phyloP scores from a whole-genome alignment of 2,329 filamentous ascomycete species.

The Aspergillus glaucus region DNA sequence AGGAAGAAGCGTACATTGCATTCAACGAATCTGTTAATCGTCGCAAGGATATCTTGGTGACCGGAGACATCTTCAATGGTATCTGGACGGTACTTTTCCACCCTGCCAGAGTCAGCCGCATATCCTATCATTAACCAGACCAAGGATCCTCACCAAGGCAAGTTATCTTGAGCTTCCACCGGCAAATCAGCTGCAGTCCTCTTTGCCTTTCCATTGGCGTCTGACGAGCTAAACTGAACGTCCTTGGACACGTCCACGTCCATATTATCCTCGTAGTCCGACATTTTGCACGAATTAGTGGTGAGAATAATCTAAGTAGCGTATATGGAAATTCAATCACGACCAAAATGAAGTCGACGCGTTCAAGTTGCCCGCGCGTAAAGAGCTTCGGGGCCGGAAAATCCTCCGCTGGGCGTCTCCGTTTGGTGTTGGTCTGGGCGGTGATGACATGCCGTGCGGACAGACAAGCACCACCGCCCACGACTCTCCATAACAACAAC shows the following conservation, averaged over 20 bases:
- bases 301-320: background rate
- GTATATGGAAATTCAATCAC: background rate
- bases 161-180: conserved; percentile 83
- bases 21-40: conserved; percentile 96
- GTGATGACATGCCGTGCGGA: conserved; percentile 21
- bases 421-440: conserved; percentile 1
- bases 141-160: conserved; percentile 66
- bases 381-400: conserved; percentile 37
- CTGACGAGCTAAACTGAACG: conserved; percentile 64
- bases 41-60: conserved; percentile 93
- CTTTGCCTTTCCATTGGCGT: conserved; percentile 73
- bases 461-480: conserved; percentile 11
- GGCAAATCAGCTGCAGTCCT: conserved; percentile 87
- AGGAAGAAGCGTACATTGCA: conserved; percentile 56
- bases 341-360: conserved; percentile 19
- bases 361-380: conserved; percentile 30
- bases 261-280: conserved; percentile 60
- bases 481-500: conserved; percentile 2
- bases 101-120: conserved; percentile 50
- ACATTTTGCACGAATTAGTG: conserved; percentile 35
- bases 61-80: conserved; percentile 89
- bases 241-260: conserved; percentile 56
- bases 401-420: conserved; percentile 16
- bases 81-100: conserved; percentile 92
- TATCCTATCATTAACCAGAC: too few relatives aligned